phyloP scores from a whole-genome alignment of 2,329 filamentous ascomycete species.

The Talaromyces piceae region DNA sequence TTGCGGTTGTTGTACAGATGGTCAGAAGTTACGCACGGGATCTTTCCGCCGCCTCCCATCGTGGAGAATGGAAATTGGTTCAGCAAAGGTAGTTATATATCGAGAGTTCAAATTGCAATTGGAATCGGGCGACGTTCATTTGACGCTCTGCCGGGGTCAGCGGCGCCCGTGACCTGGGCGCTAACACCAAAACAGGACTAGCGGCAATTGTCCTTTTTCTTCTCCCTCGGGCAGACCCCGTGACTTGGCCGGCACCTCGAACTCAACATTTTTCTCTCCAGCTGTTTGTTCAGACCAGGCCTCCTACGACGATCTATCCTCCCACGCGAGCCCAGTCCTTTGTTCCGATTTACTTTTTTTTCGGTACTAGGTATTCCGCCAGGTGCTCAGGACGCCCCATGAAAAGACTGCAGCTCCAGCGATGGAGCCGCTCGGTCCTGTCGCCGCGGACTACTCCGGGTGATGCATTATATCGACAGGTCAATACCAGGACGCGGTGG shows the following conservation, averaged over 20 bases:
- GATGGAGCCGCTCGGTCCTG: conserved; percentile 46
- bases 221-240: conserved; percentile 28
- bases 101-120: not conserved
- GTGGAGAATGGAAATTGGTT: conserved; percentile 22
- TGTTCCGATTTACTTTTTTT: conserved; percentile 14
- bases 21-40: conserved; percentile 49
- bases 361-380: conserved; percentile 11
- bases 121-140: conserved; percentile 8
- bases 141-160: conserved; percentile 10
- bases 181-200: conserved; percentile 20
- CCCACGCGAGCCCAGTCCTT: conserved; percentile 10
- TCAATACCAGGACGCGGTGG: conserved; percentile 28
- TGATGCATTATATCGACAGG: conserved; percentile 30
- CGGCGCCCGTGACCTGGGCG: conserved; percentile 17
- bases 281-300: conserved; percentile 12
- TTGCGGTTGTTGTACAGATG: conserved; percentile 22
- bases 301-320: conserved; percentile 1
- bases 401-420: conserved; percentile 45
- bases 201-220: conserved; percentile 14
- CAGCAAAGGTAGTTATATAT: conserved; percentile 2
- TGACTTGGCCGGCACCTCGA: conserved; percentile 30
- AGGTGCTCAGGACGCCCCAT: conserved; percentile 29
- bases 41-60: conserved; percentile 72
- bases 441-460: conserved; percentile 39
- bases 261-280: conserved; percentile 32